Percentiles rank a stretch among this genome's conserved stretches.
Conservation (phyloP, 2,329 filamentous ascomycete genomes). For the Tolypocladium inflatum region DNA sequence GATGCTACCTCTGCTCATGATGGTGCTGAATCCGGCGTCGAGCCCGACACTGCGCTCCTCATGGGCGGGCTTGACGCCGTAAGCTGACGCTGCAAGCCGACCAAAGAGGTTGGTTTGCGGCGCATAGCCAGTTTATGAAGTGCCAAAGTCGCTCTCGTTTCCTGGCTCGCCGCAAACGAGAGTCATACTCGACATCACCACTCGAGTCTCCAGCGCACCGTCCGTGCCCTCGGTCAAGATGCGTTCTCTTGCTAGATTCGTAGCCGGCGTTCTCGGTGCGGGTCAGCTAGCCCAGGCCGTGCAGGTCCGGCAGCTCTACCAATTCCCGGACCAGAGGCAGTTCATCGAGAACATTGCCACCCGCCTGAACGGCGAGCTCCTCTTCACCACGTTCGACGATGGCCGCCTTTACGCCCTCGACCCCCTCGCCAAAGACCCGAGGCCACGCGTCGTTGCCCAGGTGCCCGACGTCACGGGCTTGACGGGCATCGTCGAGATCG, state of each 20-base stretch:
- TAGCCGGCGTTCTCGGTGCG: not conserved
- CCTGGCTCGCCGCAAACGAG: too few species aligned
- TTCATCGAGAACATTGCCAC: conserved; percentile 12
- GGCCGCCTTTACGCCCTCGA: conserved; percentile 7
- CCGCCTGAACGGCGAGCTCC: conserved; percentile 8
- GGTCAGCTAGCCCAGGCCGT: not conserved
- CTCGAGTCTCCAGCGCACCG: not conserved
- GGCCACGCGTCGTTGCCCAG: conserved; percentile 4
- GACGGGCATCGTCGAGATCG: conserved; percentile 10
- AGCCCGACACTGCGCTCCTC: too few species aligned
- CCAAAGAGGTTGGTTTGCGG: too few species aligned
- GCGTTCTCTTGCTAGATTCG: not conserved
- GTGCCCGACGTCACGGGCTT: conserved; percentile 5
- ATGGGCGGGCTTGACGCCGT: too few species aligned
- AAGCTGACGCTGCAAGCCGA: too few species aligned
- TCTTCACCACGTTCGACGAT: conserved; percentile 9
- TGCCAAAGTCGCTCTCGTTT: too few species aligned
- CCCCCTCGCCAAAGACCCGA: not conserved
- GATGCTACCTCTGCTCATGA: too few species aligned
- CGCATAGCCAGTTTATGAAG: too few species aligned
- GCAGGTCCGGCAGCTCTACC: conserved; percentile 17
- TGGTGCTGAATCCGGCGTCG: too few species aligned
- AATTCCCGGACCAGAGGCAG: conserved; percentile 8
- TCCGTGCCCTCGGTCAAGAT: not conserved
- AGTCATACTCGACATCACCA: too few species aligned